phyloP scores from a whole-genome alignment of 169 alveolate species.

The Cryptosporidium parvum region DNA sequence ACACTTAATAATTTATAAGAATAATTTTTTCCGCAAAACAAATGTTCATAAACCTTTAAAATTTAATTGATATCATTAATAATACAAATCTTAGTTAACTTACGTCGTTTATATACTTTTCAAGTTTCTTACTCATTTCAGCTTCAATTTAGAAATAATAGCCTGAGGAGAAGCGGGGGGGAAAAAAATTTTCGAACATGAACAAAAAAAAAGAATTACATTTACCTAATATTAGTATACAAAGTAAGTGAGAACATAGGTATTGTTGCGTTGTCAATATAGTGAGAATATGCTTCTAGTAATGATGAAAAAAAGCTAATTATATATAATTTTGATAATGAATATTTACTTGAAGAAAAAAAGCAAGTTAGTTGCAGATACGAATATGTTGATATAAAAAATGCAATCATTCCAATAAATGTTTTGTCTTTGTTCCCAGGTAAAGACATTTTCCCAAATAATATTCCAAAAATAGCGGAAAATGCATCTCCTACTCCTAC shows the following conservation, averaged over 20 bases:
- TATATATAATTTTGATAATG: not conserved
- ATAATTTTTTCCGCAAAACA: not conserved
- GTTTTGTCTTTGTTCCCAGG: slow-evolving; percentile 65
- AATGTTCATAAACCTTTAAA: slow-evolving; percentile 25
- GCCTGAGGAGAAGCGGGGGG: slow-evolving; percentile 19
- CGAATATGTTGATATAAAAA: slow-evolving; percentile 13
- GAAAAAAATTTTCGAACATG: not conserved
- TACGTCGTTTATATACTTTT: slow-evolving; percentile 13
- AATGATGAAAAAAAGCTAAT: slow-evolving; percentile 42
- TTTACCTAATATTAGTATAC: slow-evolving; percentile 48
- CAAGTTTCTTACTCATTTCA: slow-evolving; percentile 37
- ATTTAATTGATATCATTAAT: not conserved
- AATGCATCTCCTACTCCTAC: slow-evolving; percentile 69
- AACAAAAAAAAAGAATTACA: not conserved
- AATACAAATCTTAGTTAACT: slow-evolving; percentile 1
- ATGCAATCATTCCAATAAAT: slow-evolving; percentile 40
- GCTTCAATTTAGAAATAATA: not conserved
- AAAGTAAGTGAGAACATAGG: slow-evolving; percentile 58
- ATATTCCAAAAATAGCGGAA: slow-evolving; percentile 55
- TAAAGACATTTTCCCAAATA: slow-evolving; percentile 15
- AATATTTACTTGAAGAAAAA: slow-evolving; percentile 2
- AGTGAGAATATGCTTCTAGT: slow-evolving; percentile 60
- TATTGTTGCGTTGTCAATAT: slow-evolving; percentile 59
- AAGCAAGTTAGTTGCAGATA: slow-evolving; percentile 15
- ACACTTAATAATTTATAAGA: slow-evolving; percentile 8